These are phyloP conservation scores for Capsicum rhomboideum DNA, from an alignment of 257 asterid genomes.

Conservation along the genomic window DNA sequence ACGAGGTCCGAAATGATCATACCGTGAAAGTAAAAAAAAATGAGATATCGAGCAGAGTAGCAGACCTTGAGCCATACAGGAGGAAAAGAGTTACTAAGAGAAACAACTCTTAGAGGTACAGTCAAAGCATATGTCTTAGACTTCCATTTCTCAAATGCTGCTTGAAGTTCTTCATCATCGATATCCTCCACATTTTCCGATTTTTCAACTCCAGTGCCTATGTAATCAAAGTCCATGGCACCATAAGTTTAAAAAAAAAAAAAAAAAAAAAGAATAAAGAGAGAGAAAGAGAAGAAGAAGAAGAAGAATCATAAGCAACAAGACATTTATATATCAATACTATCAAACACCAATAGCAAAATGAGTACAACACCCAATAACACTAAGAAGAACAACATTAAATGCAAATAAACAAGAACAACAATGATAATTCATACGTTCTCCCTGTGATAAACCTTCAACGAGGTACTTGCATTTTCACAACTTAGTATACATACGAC, in stretches of 20 bases:
- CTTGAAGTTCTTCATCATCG: conserved; percentile 48
- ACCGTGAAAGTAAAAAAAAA: neutral
- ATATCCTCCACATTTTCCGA: conserved; percentile 23
- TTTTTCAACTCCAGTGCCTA: conserved; percentile 11
- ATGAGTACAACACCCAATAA: neutral
- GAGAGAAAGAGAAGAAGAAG: neutral
- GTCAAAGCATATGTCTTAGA: conserved; percentile 73
- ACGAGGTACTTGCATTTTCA: neutral
- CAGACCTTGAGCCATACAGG: conserved; percentile 78
- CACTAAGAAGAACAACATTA: neutral
- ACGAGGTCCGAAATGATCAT: neutral
- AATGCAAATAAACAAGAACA: neutral
- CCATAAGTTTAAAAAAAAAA: neutral
- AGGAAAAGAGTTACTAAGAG: conserved; percentile 73
- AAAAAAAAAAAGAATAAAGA: neutral
- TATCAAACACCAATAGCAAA: neutral
- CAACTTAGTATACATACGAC: neutral
- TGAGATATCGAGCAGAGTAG: neutral
- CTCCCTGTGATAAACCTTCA: neutral
- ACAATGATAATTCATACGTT: neutral
- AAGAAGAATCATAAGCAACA: neutral
- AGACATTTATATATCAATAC: neutral
- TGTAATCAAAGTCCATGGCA: neutral
- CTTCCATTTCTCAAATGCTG: conserved; percentile 77
- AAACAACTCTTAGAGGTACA: conserved; percentile 72